These are phyloP conservation scores for Termitomyces sp. DNA, from an alignment of 768 basidiomycete species.

Conservation along the genomic window DNA sequence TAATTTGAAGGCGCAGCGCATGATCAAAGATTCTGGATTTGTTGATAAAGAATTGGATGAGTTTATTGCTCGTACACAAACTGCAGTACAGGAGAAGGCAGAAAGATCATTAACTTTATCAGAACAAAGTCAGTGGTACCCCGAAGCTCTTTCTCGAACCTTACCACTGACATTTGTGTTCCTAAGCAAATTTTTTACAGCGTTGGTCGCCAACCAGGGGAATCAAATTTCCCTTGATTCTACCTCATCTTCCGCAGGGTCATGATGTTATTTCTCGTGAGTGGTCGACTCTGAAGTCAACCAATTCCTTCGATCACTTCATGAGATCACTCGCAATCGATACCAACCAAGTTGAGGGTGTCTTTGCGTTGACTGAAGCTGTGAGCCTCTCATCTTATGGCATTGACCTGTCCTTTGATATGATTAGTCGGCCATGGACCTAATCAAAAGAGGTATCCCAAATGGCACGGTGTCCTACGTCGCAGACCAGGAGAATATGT, in stretches of 20 bases:
- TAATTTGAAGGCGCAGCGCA: not conserved
- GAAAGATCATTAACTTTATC: not conserved
- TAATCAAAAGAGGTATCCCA: slow-evolving; percentile 16
- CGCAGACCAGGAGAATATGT: slow-evolving; percentile 12
- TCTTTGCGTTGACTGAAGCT: slow-evolving; percentile 15
- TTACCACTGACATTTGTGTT: not conserved
- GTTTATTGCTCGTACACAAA: not conserved
- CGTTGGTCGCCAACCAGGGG: slow-evolving; percentile 17
- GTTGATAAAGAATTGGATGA: not conserved
- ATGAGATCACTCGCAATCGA: slow-evolving; percentile 20
- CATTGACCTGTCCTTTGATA: not conserved
- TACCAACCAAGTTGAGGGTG: slow-evolving; percentile 22
- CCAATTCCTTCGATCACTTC: slow-evolving; percentile 12
- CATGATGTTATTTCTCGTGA: slow-evolving; percentile 13
- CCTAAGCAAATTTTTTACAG: slow-evolving; percentile 3
- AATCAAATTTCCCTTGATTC: slow-evolving; percentile 16
- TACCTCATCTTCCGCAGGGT: slow-evolving; percentile 16
- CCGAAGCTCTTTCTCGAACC: not conserved
- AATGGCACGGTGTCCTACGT: slow-evolving; percentile 11
- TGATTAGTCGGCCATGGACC: slow-evolving; percentile 16
- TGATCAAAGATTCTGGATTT: not conserved
- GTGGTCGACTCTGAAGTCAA: slow-evolving; percentile 14
- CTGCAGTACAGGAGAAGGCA: not conserved
- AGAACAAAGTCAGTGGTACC: not conserved
- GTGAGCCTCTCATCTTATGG: slow-evolving; percentile 8